These are phyloP conservation scores for Filosporella fistucella DNA, from an alignment of 495 filamentous ascomycete genomes.

Conservation along the genomic window DNA sequence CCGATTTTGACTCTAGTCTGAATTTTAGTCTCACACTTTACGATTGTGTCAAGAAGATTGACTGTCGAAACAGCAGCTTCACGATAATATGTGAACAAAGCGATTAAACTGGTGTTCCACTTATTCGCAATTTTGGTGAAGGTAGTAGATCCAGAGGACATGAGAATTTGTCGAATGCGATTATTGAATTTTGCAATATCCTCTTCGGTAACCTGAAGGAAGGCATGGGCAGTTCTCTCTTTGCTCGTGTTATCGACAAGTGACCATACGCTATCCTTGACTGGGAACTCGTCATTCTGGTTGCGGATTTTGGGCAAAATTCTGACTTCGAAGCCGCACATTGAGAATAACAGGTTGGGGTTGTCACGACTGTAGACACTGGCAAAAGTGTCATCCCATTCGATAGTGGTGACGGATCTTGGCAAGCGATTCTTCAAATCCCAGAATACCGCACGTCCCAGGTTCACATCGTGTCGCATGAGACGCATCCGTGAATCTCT, in stretches of 20 bases:
- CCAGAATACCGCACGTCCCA: constrained; percentile 98
- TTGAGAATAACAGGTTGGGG: constrained; percentile 94
- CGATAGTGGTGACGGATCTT: constrained; percentile 91
- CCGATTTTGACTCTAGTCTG: constrained; percentile 99
- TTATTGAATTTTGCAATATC: constrained; percentile 99
- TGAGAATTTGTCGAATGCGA: constrained; percentile 95
- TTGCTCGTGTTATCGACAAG: constrained; percentile 94
- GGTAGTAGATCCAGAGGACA: constrained; percentile 97
- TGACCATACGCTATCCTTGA: constrained; percentile 98
- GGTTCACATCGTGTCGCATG: constrained; percentile 99
- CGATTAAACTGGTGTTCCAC: constrained; percentile 98
- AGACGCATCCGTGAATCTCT: constrained; percentile 95
- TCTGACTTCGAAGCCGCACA: constrained; percentile 97
- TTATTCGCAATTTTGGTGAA: constrained; percentile 99
- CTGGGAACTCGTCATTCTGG: constrained; percentile 90
- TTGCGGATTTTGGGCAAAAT: constrained; percentile 96
- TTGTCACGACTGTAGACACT: constrained; percentile 99
- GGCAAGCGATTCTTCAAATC: constrained; percentile 97
- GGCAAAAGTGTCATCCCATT: constrained; percentile 99
- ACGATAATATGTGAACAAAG: constrained; percentile 99
- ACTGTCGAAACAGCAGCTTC: constrained; percentile 98
- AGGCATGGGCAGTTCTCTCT: constrained; percentile 95
- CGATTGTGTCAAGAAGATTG: constrained; percentile 92
- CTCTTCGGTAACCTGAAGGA: constrained; percentile 97
- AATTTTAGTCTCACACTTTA: constrained; percentile 99